Base-by-base conservation (phyloP, 2,329 filamentous ascomycete species). In the Mycosphaerelloides madeirae region DNA sequence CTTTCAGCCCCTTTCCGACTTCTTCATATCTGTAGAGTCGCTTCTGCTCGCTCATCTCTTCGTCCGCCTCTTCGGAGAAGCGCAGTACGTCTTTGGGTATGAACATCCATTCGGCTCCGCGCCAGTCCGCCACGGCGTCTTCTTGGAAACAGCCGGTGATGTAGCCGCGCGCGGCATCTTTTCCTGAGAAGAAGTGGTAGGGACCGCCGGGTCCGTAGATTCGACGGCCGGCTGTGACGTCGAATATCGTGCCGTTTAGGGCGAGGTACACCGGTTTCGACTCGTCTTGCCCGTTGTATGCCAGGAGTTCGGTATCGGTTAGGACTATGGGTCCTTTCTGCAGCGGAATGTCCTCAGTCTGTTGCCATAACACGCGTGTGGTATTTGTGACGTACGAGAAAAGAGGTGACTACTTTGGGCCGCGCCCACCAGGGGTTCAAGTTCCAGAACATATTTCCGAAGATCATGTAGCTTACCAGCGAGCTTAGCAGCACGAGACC, bases 91-190 rank as follows among this genome's bases (percentile, higher is more conserved):
- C 76, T 7, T 91, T 64, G 1, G 80, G 79, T 2, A 83, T 65
- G 68, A 81, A 97, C 79, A 94, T 93, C 52, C 83, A 78, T 70
- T 97, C 93, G 3, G 87, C 84, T 35, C 93, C 93, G 49, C 86
- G 79, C 65, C 96, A 71, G 69, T 98, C 93, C 3, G 85, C 77
- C 2, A 83, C 93, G 25, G 83, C 74, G 72, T 98, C 93, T 52
- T 88, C 84, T 31, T 79, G 72, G 70, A 98, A 98, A 67, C 93
- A 98, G 14, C 87, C 88, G 2, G 93, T 97, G 15, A 98, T 82
- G 67, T 89, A 98, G 15, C 84, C 88, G 38, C 93, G 84, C 12
- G 85, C 81, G 28, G 91, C 90, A 68, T 98, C 93, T 50, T 77
- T 77, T 49, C 91, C 93, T 0, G 89, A 80, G 66, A 98, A 95